Conservation (phyloP, 176 grass and related monocot genomes). For the Canna indica region DNA sequence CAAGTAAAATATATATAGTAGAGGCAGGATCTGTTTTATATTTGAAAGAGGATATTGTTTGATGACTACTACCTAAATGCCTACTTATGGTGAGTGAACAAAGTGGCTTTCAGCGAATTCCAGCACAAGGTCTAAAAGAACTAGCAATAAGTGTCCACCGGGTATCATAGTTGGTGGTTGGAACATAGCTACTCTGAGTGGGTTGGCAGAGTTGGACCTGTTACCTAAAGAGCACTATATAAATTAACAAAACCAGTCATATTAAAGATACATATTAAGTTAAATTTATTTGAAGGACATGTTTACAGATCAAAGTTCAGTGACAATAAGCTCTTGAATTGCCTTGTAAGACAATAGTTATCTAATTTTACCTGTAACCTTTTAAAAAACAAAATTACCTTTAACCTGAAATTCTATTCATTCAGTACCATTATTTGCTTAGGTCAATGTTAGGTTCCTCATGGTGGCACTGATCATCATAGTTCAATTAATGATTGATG, state of each 20-base stretch:
- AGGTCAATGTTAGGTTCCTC: background rate
- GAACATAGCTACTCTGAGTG: background rate
- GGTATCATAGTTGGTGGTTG: background rate
- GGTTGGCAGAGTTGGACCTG: background rate
- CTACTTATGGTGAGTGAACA: no score
- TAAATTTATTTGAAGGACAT: background rate
- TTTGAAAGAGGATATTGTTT: no score
- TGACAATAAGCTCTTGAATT: background rate
- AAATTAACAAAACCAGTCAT: background rate
- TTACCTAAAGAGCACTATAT: background rate
- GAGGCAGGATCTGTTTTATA: no score
- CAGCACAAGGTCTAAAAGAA: background rate
- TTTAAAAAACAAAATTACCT: no score
- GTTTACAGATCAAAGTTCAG: background rate
- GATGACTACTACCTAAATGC: no score
- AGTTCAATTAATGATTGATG: background rate
- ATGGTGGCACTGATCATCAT: background rate
- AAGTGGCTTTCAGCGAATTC: no score
- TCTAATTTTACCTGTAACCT: background rate
- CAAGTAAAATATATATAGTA: no score
- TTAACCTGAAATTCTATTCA: background rate
- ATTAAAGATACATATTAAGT: background rate
- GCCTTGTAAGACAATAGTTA: background rate
- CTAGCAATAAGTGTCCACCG: background rate
- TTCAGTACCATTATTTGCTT: background rate